Base-by-base conservation (phyloP, 2,329 filamentous ascomycete species). In the Pseudogymnoascus sp. region DNA sequence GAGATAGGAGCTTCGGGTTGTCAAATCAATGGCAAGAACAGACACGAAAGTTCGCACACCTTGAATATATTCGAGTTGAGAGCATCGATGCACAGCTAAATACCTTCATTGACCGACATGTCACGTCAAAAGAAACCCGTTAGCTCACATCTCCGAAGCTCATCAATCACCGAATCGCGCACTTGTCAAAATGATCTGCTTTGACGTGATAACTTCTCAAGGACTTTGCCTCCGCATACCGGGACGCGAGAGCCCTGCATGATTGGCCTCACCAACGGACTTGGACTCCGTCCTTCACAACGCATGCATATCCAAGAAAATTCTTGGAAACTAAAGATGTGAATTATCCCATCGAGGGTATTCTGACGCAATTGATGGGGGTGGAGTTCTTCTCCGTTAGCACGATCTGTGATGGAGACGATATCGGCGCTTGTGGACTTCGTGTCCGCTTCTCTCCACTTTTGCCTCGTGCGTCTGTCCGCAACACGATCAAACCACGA, bases 341-440 rank as follows among this genome's bases (percentile, higher is more conserved):
- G 5, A 56, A 56, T 56, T 56, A 56, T 4, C 5, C 26, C 50
- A 56, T 56, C 50, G 5, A 2, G 6, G 13, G 1, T 13, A 33
- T 19, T 33, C 50, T 56, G 50, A 56, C 29, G 50, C 50, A 56
- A 33, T 56, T 56, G 4, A 56, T 33, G 26, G 50, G 10, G 26
- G 50, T 56, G 50, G 50, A 56, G 26, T 56, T 56, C n/a, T 15
- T 19, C 50, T 56, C 50, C 50, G 50, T 56, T 56, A 56, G 50
- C 50, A 56, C 50, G 50, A 19, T 56, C 50, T 19, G n/a, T 33
- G 26, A 33, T 56, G 1, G 26, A 56, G 46, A 56, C 29, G 46
- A 56, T 56, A 56, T 56, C 46, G 46, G 46, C 46, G 46, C 46
- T 33, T 56, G 46, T 56, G 46, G 46, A 56, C 26, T 56, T 53